Base-by-base conservation (phyloP, 2,329 filamentous ascomycete species). In the Hypoxylon sp. region DNA sequence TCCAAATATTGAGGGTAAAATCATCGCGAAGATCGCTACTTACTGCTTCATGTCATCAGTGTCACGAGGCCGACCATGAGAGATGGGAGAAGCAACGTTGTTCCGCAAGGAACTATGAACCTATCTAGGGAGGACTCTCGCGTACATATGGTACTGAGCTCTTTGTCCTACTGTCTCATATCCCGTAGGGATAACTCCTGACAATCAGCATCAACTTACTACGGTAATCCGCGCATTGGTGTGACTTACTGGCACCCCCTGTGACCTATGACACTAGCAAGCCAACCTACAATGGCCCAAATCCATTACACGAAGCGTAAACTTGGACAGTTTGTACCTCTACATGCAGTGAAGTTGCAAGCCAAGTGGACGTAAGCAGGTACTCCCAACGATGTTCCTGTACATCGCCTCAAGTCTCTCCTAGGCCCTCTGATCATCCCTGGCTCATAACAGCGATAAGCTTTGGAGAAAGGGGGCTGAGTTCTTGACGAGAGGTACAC, bases 381-480 rank as follows among this genome's bases (percentile, higher is more conserved):
- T 8, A 20, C 46, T 33, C 30, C 22, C 14, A 32, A 18, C 6
- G 6, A 52, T 40, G 55, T 61, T 16, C 38, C 46, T 32, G 11
- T 64, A 64, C 55, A 56, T 61, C 8, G 4, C 26, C 8, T 20
- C 16, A 42, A 14, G 51, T 61, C 30, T 33, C 33, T 49, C 33
- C 12, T 22, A 24, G 11, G 18, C 16, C 33, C 30, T 33, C 33
- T 44, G 22, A 36, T 48, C 8, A 40, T 18, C 14, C 32, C 6
- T 36, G 4, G 32, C 4, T 14, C 20, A 8, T 45, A 38, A 32
- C n/a, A 48, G 40, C 16, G 12, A 49, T 28, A 28, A 24, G 2
- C 11, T 20, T 48, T 28, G 36, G 24, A 45, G 22, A 20, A 48
- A 32, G 30, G 33, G 14, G 40, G 7, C 24, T 49, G 12, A n/a